Evolutionary conservation across 768 basidiomycete genomes (phyloP).

Genomic region (Suillus subluteus): DNA sequence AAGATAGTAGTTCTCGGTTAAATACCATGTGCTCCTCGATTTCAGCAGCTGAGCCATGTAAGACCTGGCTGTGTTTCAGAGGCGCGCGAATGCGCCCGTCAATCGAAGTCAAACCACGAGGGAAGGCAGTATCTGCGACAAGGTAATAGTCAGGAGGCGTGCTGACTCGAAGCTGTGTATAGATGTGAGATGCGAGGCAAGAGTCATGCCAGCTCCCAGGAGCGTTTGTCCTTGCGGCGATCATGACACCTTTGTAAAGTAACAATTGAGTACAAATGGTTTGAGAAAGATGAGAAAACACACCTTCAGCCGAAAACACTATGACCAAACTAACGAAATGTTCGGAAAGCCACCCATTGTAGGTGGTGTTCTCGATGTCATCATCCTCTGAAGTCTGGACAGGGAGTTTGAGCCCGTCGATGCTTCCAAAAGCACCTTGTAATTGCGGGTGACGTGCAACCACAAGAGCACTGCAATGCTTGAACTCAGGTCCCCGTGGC

Average conservation of each 20-base stretch:
- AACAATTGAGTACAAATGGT: neutral
- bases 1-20: too few species aligned
- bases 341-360: constrained; percentile 46
- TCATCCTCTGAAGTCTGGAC: constrained; percentile 40
- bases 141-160: constrained; percentile 40
- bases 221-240: constrained; percentile 39
- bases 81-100: too few species aligned
- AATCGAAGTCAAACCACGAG: too few species aligned
- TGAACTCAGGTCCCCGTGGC: too few species aligned
- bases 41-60: too few species aligned
- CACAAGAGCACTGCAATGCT: too few species aligned
- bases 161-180: constrained; percentile 32
- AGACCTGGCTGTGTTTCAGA: too few species aligned
- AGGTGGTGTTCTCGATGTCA: constrained; percentile 50
- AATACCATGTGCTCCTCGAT: too few species aligned
- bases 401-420: constrained; percentile 45
- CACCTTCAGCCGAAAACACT: constrained; percentile 33
- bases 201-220: constrained; percentile 57
- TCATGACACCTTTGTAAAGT: constrained; percentile 36
- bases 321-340: constrained; percentile 21
- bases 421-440: constrained; percentile 30
- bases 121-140: too few species aligned
- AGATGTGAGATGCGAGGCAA: constrained; percentile 43
- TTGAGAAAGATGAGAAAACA: neutral
- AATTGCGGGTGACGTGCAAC: too few species aligned